Conservation (phyloP, 2,329 filamentous ascomycete species). For the Decorospora gaudefroyi region DNA sequence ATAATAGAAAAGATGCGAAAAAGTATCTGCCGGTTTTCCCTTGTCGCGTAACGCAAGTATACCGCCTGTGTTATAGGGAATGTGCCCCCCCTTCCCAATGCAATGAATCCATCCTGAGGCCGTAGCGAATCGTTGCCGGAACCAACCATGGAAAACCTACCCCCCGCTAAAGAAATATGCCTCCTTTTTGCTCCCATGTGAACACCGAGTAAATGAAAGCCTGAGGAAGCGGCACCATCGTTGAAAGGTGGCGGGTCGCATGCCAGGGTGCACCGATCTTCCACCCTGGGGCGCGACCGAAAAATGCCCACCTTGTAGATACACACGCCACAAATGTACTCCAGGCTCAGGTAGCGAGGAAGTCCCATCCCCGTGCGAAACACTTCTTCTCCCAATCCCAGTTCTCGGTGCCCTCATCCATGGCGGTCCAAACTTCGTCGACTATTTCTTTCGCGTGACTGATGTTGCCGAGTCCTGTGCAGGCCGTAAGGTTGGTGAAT, state of each 20-base stretch:
- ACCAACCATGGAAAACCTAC: constrained; percentile 11
- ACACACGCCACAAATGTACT: too few species aligned
- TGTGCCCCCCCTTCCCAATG: constrained; percentile 25
- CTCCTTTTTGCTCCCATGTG: constrained; percentile 18
- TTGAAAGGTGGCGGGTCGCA: constrained; percentile 8
- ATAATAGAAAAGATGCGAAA: constrained; percentile 1
- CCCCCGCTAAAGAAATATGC: constrained; percentile 10
- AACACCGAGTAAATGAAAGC: constrained; percentile 9
- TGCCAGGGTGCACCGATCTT: constrained; percentile 5
- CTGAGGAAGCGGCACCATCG: constrained; percentile 1
- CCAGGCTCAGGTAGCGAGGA: constrained; percentile 59
- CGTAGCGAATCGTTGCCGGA: constrained; percentile 18
- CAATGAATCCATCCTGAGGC: constrained; percentile 16
- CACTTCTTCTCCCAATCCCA: constrained; percentile 69
- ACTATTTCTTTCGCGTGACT: constrained; percentile 61
- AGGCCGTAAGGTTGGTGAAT: constrained; percentile 60
- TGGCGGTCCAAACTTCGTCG: constrained; percentile 56
- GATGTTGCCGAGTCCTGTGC: constrained; percentile 63
- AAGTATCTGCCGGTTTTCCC: constrained; percentile 14
- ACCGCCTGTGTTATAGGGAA: constrained; percentile 19
- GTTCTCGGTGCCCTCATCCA: constrained; percentile 18
- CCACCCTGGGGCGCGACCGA: too few species aligned
- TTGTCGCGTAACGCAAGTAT: constrained; percentile 14
- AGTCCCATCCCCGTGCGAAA: constrained; percentile 63
- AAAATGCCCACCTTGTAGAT: too few species aligned